Evolutionary conservation across 1,284 basidiomycete genomes (phyloP).

Genomic region (Psilocybe mexicana): DNA sequence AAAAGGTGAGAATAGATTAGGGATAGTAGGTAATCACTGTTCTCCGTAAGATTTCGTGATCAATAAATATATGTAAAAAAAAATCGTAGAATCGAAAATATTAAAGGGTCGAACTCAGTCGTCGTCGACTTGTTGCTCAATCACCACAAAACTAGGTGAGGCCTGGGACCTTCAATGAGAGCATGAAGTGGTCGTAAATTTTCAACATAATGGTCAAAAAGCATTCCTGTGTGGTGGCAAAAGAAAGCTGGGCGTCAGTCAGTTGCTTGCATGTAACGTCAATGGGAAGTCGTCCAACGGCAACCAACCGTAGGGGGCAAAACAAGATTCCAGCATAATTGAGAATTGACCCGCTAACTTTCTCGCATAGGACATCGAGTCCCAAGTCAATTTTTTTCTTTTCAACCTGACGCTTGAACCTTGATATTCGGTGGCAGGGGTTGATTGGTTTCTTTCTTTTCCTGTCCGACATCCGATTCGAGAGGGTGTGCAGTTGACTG

Average conservation of each 20-base stretch:
- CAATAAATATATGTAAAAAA: no score
- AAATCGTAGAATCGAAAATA: no score
- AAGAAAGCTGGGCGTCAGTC: slow-evolving; percentile 3
- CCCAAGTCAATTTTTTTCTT: no score
- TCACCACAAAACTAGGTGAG: no score
- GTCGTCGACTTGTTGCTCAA: no score
- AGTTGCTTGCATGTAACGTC: not conserved
- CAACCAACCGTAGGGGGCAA: not conserved
- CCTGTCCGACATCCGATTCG: not conserved
- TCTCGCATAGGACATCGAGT: not conserved
- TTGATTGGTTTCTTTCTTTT: slow-evolving; percentile 2
- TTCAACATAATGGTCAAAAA: not conserved
- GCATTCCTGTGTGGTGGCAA: slow-evolving; percentile 1
- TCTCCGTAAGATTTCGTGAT: no score
- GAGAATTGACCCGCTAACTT: not conserved
- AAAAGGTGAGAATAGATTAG: no score
- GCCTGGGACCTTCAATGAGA: no score
- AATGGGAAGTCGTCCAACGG: not conserved
- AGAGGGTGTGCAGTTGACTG: not conserved
- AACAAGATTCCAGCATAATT: not conserved
- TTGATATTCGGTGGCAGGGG: not conserved
- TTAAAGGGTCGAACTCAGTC: no score
- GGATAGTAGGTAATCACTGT: no score
- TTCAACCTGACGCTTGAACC: no score
- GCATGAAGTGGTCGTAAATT: no score